phyloP scores from a whole-genome alignment of 129 eudicot genomes.

The Arctium minus region DNA sequence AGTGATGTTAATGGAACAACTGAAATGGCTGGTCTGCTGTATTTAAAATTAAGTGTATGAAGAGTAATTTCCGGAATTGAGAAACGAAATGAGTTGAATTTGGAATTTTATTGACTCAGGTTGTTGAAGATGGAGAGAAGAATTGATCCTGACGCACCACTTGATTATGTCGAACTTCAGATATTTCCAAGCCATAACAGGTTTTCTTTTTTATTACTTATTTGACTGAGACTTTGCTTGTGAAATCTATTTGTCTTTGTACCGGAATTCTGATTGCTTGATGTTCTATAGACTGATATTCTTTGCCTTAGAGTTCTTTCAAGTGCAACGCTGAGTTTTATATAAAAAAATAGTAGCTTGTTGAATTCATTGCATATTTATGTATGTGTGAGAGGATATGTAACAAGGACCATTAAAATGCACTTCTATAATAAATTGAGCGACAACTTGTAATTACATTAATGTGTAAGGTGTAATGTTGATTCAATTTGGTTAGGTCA shows the following conservation, averaged over 20 bases:
- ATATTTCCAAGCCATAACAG: slow-evolving; percentile 75
- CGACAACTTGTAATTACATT: not conserved
- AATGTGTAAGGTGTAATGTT: not conserved
- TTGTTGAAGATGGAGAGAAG: slow-evolving; percentile 54
- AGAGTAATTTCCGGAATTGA: not conserved
- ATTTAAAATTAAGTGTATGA: not conserved
- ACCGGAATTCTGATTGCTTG: not conserved
- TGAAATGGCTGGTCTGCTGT: not conserved
- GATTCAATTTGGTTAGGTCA: slow-evolving; percentile 5
- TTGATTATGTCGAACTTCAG: slow-evolving; percentile 72
- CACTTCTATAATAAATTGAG: not conserved
- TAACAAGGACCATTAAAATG: not conserved
- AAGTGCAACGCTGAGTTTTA: not conserved
- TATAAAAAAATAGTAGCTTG: not conserved
- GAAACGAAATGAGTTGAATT: not conserved
- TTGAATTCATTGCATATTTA: slow-evolving; percentile 17
- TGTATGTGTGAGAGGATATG: not conserved
- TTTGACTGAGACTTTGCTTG: not conserved
- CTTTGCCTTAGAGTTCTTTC: not conserved
- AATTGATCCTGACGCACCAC: slow-evolving; percentile 59
- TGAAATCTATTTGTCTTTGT: not conserved
- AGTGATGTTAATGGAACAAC: not conserved
- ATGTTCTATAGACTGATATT: not conserved
- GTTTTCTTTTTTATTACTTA: slow-evolving; percentile 27
- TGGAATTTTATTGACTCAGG: slow-evolving; percentile 25